These are phyloP conservation scores for Polyporus arcularius DNA, from an alignment of 768 basidiomycete species.

Conservation along the genomic window DNA sequence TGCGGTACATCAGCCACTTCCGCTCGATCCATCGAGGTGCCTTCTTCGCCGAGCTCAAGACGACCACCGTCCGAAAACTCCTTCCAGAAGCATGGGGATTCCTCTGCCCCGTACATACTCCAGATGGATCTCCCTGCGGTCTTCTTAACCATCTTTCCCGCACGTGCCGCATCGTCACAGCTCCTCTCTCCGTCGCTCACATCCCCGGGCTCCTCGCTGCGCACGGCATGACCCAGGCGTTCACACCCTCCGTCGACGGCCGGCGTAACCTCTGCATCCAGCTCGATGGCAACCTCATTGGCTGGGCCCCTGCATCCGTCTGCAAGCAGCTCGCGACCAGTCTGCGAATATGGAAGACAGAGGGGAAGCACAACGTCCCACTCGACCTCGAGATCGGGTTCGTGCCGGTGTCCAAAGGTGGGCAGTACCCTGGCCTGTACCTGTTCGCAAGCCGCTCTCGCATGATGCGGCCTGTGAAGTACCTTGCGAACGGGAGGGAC, in stretches of 20 bases:
- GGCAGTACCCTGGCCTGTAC: constrained; percentile 96
- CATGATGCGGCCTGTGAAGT: constrained; percentile 99
- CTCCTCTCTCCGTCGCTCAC: constrained; percentile 70
- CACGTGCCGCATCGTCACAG: constrained; percentile 88
- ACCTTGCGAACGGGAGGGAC: constrained; percentile 77
- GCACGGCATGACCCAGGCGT: constrained; percentile 94
- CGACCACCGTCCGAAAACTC: constrained; percentile 94
- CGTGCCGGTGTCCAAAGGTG: constrained; percentile 83
- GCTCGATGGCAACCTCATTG: constrained; percentile 93
- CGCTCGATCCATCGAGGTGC: constrained; percentile 98
- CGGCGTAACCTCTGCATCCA: constrained; percentile 84
- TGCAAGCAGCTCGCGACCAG: constrained; percentile 81
- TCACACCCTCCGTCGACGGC: constrained; percentile 80
- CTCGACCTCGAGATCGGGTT: constrained; percentile 93
- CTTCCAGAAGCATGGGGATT: constrained; percentile 99
- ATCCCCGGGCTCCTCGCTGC: constrained; percentile 80
- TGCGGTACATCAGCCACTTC: constrained; percentile 98
- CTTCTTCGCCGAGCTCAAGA: constrained; percentile 98
- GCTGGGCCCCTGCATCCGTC: constrained; percentile 80
- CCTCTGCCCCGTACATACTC: constrained; percentile 97
- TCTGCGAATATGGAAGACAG: constrained; percentile 94
- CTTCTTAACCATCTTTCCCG: constrained; percentile 95
- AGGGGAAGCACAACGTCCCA: constrained; percentile 77
- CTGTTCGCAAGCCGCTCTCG: constrained; percentile 83
- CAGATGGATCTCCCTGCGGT: constrained; percentile 97